Evolutionary conservation across 768 basidiomycete genomes (phyloP).

Genomic region (Cystofilobasidium bisporidii): DNA sequence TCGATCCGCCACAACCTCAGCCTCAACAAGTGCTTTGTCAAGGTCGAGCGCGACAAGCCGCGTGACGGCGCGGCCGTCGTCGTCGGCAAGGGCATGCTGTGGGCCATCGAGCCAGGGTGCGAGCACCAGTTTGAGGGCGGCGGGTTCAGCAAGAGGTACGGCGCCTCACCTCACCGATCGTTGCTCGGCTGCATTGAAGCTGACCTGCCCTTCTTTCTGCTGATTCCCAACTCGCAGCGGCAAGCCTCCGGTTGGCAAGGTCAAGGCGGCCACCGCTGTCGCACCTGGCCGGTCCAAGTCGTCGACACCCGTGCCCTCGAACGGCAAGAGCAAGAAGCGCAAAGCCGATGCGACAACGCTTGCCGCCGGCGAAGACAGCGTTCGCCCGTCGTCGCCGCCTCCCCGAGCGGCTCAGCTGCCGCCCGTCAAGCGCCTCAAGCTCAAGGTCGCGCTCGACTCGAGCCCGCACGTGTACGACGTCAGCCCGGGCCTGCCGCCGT

Average conservation of each 20-base stretch:
- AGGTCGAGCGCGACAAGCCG: constrained; percentile 32
- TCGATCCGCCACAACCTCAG: constrained; percentile 41
- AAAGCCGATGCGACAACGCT: background rate
- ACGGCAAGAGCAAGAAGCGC: background rate
- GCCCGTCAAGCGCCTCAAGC: background rate
- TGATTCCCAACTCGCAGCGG: background rate
- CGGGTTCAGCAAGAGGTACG: constrained; percentile 44
- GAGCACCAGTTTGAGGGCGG: constrained; percentile 73
- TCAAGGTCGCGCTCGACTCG: background rate
- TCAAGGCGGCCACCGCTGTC: background rate
- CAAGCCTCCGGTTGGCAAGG: background rate
- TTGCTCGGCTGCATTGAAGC: background rate
- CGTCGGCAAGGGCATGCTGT: constrained; percentile 64
- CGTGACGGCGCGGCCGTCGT: constrained; percentile 47
- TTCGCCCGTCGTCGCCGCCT: background rate
- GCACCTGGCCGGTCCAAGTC: background rate
- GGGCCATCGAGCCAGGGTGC: constrained; percentile 78
- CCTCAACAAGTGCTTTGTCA: constrained; percentile 35
- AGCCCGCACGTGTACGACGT: background rate
- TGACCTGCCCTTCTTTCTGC: background rate
- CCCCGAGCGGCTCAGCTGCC: background rate
- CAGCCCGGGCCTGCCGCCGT: too few species aligned
- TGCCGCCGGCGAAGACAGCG: background rate
- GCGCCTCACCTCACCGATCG: background rate
- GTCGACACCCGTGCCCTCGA: background rate